phyloP scores from a whole-genome alignment of 192 early-diverging fungal genomes.

The Entomortierella parvispora region DNA sequence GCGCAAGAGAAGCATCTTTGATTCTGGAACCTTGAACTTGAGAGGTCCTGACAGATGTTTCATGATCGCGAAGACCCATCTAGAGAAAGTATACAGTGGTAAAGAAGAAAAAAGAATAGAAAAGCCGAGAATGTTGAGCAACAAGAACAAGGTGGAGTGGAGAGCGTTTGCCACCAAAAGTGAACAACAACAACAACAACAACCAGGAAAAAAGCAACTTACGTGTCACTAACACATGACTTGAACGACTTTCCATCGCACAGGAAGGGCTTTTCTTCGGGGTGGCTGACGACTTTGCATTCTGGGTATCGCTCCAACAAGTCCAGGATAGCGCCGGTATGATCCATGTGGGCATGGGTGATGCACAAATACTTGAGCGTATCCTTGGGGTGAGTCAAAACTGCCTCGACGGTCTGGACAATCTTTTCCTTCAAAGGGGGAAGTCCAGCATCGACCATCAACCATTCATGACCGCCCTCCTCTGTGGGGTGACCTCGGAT shows the following conservation, averaged over 20 bases:
- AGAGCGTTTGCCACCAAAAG: no score
- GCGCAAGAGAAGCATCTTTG: constrained; percentile 16
- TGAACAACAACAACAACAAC: no score
- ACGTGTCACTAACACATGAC: constrained; percentile 15
- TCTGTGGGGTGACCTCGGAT: constrained; percentile 11
- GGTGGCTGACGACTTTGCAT: constrained; percentile 14
- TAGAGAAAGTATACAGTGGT: no score
- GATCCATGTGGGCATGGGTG: constrained; percentile 41
- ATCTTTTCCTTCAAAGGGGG: constrained; percentile 8
- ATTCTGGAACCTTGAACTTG: constrained; percentile 12
- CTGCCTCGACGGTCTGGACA: constrained; percentile 2
- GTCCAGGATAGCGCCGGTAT: constrained; percentile 15
- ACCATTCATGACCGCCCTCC: constrained; percentile 14
- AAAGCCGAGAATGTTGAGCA: no score
- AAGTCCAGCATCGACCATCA: constrained; percentile 30
- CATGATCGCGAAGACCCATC: constrained; percentile 19
- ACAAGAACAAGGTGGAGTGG: no score
- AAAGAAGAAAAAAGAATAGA: no score
- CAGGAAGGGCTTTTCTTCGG: constrained; percentile 29
- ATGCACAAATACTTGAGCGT: constrained; percentile 34
- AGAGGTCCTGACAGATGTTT: constrained; percentile 2
- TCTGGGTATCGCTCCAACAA: constrained; percentile 17
- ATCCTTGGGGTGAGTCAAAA: constrained; percentile 23
- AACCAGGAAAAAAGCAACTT: background rate
- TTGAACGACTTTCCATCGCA: constrained; percentile 23